phyloP scores from a whole-genome alignment of 2,329 filamentous ascomycete species.

The Arthrocladium fulminans region DNA sequence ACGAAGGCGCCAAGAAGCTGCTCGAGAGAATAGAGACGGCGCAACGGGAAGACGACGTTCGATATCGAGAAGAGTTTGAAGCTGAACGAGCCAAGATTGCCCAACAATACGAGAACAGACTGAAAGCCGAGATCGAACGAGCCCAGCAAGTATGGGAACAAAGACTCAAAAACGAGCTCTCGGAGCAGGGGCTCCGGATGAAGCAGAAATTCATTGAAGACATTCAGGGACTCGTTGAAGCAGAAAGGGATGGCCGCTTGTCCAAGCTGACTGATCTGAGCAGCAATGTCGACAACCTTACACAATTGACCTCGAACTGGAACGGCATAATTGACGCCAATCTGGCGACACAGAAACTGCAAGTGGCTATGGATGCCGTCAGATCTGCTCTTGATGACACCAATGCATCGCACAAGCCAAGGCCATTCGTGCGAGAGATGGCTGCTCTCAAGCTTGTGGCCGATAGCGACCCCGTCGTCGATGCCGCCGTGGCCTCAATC shows the following conservation, averaged over 20 bases:
- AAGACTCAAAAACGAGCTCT: constrained; percentile 71
- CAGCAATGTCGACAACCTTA: constrained; percentile 68
- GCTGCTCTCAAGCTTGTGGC: constrained; percentile 91
- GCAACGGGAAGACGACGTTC: constrained; percentile 69
- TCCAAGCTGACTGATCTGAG: constrained; percentile 77
- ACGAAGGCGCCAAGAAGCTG: constrained; percentile 78
- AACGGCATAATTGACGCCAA: constrained; percentile 83
- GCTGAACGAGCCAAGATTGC: constrained; percentile 73
- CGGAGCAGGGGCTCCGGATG: constrained; percentile 82
- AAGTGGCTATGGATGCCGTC: constrained; percentile 90
- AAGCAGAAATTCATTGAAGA: constrained; percentile 76
- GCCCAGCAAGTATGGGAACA: constrained; percentile 74
- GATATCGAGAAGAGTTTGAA: constrained; percentile 83
- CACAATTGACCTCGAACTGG: constrained; percentile 81
- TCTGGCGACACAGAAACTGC: constrained; percentile 88
- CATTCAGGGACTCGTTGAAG: constrained; percentile 72
- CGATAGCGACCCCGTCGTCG: constrained; percentile 72
- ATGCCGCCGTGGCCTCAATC: constrained; percentile 91
- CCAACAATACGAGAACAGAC: constrained; percentile 67
- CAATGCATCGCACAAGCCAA: constrained; percentile 44
- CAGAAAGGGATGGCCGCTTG: constrained; percentile 77
- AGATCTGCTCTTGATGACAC: constrained; percentile 68
- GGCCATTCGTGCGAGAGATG: constrained; percentile 84
- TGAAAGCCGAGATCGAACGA: constrained; percentile 68
- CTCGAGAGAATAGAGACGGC: constrained; percentile 76